These are phyloP conservation scores for Gigaspora rosea DNA, from an alignment of 192 early-diverging fungal species.

Conservation along the genomic window DNA sequence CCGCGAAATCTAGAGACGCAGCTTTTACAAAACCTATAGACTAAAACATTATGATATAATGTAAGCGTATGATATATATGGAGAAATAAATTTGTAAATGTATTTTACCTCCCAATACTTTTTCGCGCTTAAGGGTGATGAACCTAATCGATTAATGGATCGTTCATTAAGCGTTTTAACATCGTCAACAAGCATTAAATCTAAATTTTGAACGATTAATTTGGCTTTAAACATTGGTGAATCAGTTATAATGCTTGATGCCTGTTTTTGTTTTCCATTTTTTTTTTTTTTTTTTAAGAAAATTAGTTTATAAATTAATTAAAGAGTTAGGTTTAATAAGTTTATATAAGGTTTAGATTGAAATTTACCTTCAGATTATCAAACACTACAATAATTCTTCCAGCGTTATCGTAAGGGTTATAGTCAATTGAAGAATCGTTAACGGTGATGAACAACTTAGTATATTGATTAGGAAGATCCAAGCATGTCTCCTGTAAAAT, in stretches of 20 bases:
- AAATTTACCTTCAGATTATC: constrained; percentile 62
- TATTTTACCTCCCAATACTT: constrained; percentile 28
- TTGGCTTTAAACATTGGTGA: constrained; percentile 60
- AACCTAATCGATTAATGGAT: background rate
- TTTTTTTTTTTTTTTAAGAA: too few relatives aligned
- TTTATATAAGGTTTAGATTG: background rate
- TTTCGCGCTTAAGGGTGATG: background rate
- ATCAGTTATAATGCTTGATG: constrained; percentile 58
- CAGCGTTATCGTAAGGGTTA: constrained; percentile 53
- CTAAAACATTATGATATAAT: constrained; percentile 30
- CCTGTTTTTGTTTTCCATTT: constrained; percentile 33
- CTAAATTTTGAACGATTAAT: constrained; percentile 52
- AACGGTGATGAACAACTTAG: constrained; percentile 59
- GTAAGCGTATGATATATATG: background rate
- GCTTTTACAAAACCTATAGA: constrained; percentile 42
- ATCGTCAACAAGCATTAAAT: constrained; percentile 56
- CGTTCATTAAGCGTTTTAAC: constrained; percentile 30
- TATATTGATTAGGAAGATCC: constrained; percentile 55
- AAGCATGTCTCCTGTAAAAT: constrained; percentile 39
- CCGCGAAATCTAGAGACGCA: constrained; percentile 35
- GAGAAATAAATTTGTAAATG: background rate
- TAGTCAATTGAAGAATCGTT: constrained; percentile 64
- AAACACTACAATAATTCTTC: constrained; percentile 51
- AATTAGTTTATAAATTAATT: too few relatives aligned
- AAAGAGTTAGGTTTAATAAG: too few relatives aligned